Evolutionary conservation across 2,329 filamentous ascomycete species (phyloP), one percentile per base, ranked within the genome.

Genomic region (Xylaria sp.): DNA sequence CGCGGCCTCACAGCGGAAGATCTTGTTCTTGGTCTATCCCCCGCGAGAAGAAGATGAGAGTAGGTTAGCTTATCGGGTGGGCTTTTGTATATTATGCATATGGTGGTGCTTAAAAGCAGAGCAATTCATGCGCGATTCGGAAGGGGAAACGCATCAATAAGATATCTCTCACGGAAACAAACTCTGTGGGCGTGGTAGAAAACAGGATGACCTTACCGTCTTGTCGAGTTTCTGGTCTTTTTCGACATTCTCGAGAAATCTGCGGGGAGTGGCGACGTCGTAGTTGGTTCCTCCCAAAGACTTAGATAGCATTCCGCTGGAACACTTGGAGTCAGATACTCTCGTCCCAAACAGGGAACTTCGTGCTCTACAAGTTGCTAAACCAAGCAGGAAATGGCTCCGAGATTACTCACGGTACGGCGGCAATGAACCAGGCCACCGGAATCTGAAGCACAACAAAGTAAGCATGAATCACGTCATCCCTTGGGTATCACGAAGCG

Each of bases 1-100:
- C 6, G 73, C 73, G 1, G 69, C 70, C 28, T 74, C 67, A 48
- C 60, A 65, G 48, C 74, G 73, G 23, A 71, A 7, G 42, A 76
- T 73, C 58, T 69, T 73, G 59, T 56, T 54, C 58, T 74, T 76
- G 46, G 65, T 71, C 74, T 76, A 48, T 68, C 5, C 33, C 26
- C 44, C 53, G 23, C 36, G 28, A 51, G 42, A 11, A 44, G 23
- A 63, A 42, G 36, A 36, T 23, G 28, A 33, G 4, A 26, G n/a
- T 3, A 28, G 15, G 36, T 64, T 57, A 71, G 67, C 53, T 51
- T 38, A 57, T 59, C 65, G 1, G 20, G 10, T 38, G 15, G 33
- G 36, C 20, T 57, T 46, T 10, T 31, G 28, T 20, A 28, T 15
- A 28, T 17, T 6, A 7, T 23, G 36, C 6, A 15, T 23, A 11